Percentiles rank a stretch among this genome's conserved stretches.
phyloP scores from a whole-genome alignment of 768 basidiomycete species.

The Leucocoprinus leucothites region DNA sequence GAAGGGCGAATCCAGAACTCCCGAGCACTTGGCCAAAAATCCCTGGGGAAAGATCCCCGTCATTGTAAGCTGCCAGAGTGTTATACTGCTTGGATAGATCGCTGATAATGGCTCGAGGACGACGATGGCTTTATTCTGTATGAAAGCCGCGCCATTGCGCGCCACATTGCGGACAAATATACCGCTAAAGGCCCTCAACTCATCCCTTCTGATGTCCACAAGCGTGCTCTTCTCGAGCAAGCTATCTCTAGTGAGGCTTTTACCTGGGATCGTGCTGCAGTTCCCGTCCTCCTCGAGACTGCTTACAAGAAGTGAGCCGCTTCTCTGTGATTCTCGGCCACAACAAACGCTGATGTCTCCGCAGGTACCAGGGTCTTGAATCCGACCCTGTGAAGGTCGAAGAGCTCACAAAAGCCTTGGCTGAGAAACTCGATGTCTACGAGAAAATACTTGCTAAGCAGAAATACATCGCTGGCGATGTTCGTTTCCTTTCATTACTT shows the following conservation, averaged over 20 bases:
- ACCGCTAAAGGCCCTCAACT: conserved; percentile 45
- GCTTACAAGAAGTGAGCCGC: background rate
- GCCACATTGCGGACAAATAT: conserved; percentile 60
- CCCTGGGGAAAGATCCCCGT: conserved; percentile 53
- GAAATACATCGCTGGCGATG: conserved; percentile 55
- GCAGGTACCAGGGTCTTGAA: conserved; percentile 19
- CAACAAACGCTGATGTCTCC: background rate
- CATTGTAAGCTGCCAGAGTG: conserved; percentile 28
- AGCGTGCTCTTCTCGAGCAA: conserved; percentile 47
- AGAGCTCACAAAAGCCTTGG: conserved; percentile 24
- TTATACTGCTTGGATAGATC: background rate
- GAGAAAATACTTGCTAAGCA: conserved; percentile 55
- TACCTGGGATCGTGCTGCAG: conserved; percentile 42
- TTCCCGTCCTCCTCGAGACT: background rate
- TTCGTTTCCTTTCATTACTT: conserved; percentile 17
- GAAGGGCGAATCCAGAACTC: conserved; percentile 33
- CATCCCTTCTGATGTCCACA: conserved; percentile 40
- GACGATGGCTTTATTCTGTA: conserved; percentile 67
- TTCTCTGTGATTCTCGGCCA: background rate
- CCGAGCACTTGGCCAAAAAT: conserved; percentile 35
- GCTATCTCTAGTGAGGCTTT: conserved; percentile 47
- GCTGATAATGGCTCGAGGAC: conserved; percentile 23
- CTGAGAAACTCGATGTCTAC: conserved; percentile 48
- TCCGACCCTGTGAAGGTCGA: conserved; percentile 31
- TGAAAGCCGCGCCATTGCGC: conserved; percentile 59